phyloP scores from a whole-genome alignment of 768 basidiomycete species.

The Amanita pseudoporphyria region DNA sequence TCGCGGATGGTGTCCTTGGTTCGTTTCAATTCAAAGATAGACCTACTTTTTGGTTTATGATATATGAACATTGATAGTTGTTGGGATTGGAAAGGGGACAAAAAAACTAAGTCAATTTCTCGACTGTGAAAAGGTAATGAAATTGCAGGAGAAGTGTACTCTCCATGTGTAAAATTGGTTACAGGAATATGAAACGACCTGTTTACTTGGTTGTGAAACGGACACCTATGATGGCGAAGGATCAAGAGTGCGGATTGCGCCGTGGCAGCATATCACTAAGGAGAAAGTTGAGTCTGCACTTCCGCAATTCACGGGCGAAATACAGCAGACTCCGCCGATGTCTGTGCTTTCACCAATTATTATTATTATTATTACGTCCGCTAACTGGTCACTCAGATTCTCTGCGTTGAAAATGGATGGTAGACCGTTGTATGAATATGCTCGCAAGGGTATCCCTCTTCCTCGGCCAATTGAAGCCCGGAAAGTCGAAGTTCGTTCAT shows the following conservation, averaged over 20 bases:
- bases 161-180: background rate
- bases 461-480: slow-evolving; percentile 92
- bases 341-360: slow-evolving; percentile 24
- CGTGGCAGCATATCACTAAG: slow-evolving; percentile 77
- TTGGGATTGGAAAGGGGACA: slow-evolving; percentile 85
- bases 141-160: background rate
- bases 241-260: slow-evolving; percentile 61
- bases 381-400: slow-evolving; percentile 45
- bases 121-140: slow-evolving; percentile 75
- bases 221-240: slow-evolving; percentile 94
- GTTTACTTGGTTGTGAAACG: slow-evolving; percentile 88
- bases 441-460: slow-evolving; percentile 80
- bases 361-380: background rate
- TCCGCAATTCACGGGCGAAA: slow-evolving; percentile 73
- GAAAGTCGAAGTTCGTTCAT: slow-evolving; percentile 68
- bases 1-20: slow-evolving; percentile 95
- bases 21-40: slow-evolving; percentile 11
- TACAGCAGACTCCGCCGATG: slow-evolving; percentile 91
- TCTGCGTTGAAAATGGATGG: slow-evolving; percentile 99
- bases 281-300: slow-evolving; percentile 65
- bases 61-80: slow-evolving; percentile 39
- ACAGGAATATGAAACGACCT: slow-evolving; percentile 88
- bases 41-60: background rate
- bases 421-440: slow-evolving; percentile 91
- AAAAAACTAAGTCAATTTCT: slow-evolving; percentile 79